Evolutionary conservation across 192 early-diverging fungal genomes (phyloP), one percentile per base, ranked within the genome.

Genomic region (Mortierella hygrophila): DNA sequence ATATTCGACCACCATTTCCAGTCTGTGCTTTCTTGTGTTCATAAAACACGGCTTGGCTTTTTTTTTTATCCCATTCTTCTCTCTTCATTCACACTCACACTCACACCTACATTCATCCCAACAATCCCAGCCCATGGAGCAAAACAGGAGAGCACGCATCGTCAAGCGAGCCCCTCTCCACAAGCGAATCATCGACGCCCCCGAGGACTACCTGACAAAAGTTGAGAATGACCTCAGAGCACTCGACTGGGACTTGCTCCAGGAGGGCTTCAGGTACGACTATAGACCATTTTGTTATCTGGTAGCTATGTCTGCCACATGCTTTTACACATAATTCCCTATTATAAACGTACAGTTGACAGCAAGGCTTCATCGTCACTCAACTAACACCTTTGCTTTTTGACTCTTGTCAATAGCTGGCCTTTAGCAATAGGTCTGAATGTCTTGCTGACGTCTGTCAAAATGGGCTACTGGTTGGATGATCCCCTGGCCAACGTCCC

Each of bases 401-500:
- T 46, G 44, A 46, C 44, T 15, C 44, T 13, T 46, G 44, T 15
- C 44, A 46, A 46, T 40, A 88, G 88, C 55, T 82, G 82, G 79
- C 82, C 82, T 5, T 70, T 84, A 16, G 82, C 83, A 3, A 11
- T 89, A 5, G 74, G 63, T 0, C 70, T 89, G 18, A 89, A 89
- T 44, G 15, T 75, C 4, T 23, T 89, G 46, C 49, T 85, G 9
- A 46, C 68, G 11, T 80, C 77, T 15, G 80, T 85, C 38, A 81
- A 82, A 20, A 41, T 89, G 38, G 80, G 88, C 49, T 85, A 82
- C 55, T 85, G 88, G 88, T 75, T 89, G 13, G 82, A 88, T 69
- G 82, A 83, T 41, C 79, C 74, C 10, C 47, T 74, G 6, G 77
- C 73, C 13, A 81, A 83, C 54, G 65, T 73, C 21, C 88, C 88